phyloP scores from a whole-genome alignment of 2,329 filamentous ascomycete species.

The Penicillium sp. region DNA sequence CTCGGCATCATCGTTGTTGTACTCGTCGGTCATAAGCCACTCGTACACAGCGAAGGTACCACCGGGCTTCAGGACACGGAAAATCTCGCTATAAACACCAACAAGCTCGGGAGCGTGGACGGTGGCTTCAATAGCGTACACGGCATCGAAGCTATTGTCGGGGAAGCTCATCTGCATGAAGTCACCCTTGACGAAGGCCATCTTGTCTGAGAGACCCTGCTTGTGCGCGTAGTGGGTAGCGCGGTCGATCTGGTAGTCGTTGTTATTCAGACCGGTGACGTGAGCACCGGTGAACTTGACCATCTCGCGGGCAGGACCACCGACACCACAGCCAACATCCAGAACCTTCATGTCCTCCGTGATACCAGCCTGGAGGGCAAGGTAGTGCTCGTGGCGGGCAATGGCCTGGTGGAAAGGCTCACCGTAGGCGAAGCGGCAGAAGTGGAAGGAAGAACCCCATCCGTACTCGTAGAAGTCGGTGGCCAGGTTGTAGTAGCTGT shows the following conservation, averaged over 20 bases:
- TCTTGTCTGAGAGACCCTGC: conserved; percentile 75
- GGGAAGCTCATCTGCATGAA: conserved; percentile 99
- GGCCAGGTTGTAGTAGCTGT: conserved; percentile 92
- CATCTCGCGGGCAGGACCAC: conserved; percentile 92
- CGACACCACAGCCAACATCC: conserved; percentile 95
- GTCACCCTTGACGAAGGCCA: conserved; percentile 89
- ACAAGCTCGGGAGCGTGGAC: conserved; percentile 89
- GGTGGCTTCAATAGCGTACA: conserved; percentile 97
- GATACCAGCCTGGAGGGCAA: conserved; percentile 84
- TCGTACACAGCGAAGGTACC: conserved; percentile 97
- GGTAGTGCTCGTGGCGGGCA: conserved; percentile 95
- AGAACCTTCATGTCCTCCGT: conserved; percentile 84
- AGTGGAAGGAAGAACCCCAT: conserved; percentile 96
- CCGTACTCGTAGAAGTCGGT: conserved; percentile 96
- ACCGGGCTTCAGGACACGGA: conserved; percentile 91
- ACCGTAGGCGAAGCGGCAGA: conserved; percentile 85
- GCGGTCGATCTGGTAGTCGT: conserved; percentile 97
- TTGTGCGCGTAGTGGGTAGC: conserved; percentile 81
- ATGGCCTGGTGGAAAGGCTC: conserved; percentile 90
- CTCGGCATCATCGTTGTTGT: conserved; percentile 81
- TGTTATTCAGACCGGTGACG: conserved; percentile 94
- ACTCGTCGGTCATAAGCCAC: conserved; percentile 97
- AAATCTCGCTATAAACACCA: conserved; percentile 92
- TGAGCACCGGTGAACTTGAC: conserved; percentile 91
- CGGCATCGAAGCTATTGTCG: conserved; percentile 87